Evolutionary conservation across 495 filamentous ascomycete genomes (phyloP).

Genomic region (Podospora bellae-mahoneyi): DNA sequence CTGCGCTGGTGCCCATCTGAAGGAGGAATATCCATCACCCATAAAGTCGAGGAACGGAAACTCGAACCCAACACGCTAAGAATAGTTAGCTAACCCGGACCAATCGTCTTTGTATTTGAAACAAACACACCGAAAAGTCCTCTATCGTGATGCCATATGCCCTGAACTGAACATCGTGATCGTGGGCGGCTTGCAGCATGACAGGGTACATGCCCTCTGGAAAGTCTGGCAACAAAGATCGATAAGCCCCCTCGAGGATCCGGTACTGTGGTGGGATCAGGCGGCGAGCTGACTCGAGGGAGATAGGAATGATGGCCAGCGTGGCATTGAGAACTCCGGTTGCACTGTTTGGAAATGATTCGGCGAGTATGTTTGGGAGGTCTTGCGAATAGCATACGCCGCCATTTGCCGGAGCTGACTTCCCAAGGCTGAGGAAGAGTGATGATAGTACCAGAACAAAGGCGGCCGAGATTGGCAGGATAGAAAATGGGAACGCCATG

Average conservation of each 20-base stretch:
- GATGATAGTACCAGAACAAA: conserved; percentile 27
- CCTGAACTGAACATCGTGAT: conserved; percentile 41
- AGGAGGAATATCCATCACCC: conserved; percentile 37
- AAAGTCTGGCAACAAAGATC: conserved; percentile 37
- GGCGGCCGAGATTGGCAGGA: conserved; percentile 27
- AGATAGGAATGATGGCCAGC: conserved; percentile 40
- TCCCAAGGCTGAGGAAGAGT: conserved; percentile 25
- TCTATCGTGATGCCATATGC: conserved; percentile 36
- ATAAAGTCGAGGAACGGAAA: conserved; percentile 45
- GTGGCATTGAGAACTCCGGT: conserved; percentile 45
- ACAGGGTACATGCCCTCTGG: conserved; percentile 45
- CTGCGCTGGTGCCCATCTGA: conserved; percentile 41
- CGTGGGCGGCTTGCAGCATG: conserved; percentile 43
- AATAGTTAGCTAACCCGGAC: conserved; percentile 11
- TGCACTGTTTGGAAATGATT: conserved; percentile 37
- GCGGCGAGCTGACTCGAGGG: conserved; percentile 33
- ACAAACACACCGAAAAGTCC: conserved; percentile 41
- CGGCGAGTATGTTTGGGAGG: conserved; percentile 35
- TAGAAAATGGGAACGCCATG: conserved; percentile 27
- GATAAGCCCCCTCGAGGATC: conserved; percentile 41
- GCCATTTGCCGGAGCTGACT: conserved; percentile 20
- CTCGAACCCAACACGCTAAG: conserved; percentile 43
- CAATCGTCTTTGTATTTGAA: neutral
- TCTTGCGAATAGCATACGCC: conserved; percentile 37
- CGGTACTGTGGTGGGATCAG: conserved; percentile 37